Conservation (phyloP, 2,329 filamentous ascomycete species). For the Pezicula neosporulosa region DNA sequence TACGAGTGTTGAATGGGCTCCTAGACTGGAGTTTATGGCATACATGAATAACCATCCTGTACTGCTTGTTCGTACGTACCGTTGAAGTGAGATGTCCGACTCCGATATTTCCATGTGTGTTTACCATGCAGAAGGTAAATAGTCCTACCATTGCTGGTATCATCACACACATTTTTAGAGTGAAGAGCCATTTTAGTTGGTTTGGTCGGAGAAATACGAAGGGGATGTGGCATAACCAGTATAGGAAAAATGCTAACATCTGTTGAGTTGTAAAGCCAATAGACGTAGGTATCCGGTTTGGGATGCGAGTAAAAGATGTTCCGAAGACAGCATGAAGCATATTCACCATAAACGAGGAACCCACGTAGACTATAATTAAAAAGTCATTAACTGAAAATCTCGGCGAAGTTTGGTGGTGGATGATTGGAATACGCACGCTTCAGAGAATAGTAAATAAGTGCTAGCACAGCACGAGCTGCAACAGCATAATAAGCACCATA, state of each 20-base stretch:
- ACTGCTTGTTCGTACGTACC: neutral
- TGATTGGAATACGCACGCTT: constrained; percentile 55
- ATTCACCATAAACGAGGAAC: constrained; percentile 25
- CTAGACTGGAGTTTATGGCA: constrained; percentile 29
- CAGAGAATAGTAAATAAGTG: constrained; percentile 55
- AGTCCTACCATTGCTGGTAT: constrained; percentile 29
- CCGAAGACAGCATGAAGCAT: constrained; percentile 30
- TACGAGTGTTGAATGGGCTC: constrained; percentile 28
- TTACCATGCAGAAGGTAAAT: constrained; percentile 33
- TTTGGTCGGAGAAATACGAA: constrained; percentile 19
- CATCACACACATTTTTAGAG: constrained; percentile 34
- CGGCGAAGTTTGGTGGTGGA: neutral
- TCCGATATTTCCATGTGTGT: constrained; percentile 28
- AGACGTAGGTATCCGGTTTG: constrained; percentile 25
- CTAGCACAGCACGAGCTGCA: constrained; percentile 34
- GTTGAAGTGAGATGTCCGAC: constrained; percentile 11
- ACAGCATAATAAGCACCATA: constrained; percentile 32
- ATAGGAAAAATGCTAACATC: constrained; percentile 33
- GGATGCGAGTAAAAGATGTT: constrained; percentile 27
- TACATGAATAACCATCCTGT: constrained; percentile 28
- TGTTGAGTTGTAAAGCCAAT: constrained; percentile 29
- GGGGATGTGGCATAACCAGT: constrained; percentile 34
- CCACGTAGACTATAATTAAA: constrained; percentile 22
- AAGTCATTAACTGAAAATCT: neutral
- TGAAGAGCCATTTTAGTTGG: constrained; percentile 37